These are phyloP conservation scores for Botryotinia calthae DNA, from an alignment of 2,329 filamentous ascomycete genomes.

Conservation along the genomic window DNA sequence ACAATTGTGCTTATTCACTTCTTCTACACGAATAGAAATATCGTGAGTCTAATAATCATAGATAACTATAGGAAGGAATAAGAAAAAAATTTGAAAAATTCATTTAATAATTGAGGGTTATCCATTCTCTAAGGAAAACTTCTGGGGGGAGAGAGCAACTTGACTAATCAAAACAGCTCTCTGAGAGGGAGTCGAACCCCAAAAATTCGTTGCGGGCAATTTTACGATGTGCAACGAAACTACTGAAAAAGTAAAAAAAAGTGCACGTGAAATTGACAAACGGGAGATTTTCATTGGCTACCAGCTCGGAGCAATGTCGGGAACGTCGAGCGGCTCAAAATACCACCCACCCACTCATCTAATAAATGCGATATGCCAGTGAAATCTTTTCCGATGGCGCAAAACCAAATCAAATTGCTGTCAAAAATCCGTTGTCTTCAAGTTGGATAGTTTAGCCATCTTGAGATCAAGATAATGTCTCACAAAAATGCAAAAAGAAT, in stretches of 20 bases:
- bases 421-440: too few species aligned
- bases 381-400: too few species aligned
- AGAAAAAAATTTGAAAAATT: background rate
- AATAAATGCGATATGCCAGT: too few species aligned
- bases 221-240: background rate
- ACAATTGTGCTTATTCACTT: background rate
- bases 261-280: background rate
- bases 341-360: too few species aligned
- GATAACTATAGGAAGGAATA: background rate
- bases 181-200: background rate
- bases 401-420: too few species aligned
- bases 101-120: background rate
- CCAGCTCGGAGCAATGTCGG: background rate
- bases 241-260: background rate
- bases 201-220: background rate
- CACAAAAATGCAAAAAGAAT: background rate
- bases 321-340: fast-evolving
- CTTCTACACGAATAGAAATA: background rate
- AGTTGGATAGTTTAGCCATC: too few species aligned
- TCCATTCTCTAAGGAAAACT: too few species aligned
- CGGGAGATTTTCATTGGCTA: background rate
- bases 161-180: background rate
- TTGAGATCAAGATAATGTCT: too few species aligned
- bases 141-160: too few species aligned
- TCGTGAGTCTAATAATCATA: background rate